These are phyloP conservation scores for Pichia kluyveri DNA, from an alignment of 805 yeast genomes.

Conservation along the genomic window DNA sequence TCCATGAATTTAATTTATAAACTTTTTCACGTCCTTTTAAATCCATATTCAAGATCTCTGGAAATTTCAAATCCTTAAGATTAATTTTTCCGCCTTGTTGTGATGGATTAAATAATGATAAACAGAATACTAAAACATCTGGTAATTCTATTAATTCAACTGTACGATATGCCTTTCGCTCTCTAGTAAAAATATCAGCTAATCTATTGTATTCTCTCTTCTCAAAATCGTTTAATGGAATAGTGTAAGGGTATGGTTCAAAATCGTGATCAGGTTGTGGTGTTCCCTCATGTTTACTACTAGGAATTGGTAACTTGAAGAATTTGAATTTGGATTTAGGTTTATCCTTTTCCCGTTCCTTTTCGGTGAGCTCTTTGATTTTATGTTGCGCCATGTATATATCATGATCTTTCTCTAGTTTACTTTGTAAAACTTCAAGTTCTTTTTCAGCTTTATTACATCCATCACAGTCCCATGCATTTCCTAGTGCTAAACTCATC, in stretches of 20 bases:
- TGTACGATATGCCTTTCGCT: constrained; percentile 22
- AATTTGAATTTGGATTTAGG: neutral
- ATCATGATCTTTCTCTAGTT: constrained; percentile 9
- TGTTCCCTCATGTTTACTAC: neutral
- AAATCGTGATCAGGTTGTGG: too few relatives aligned
- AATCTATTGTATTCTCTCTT: constrained; percentile 15
- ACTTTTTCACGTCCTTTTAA: constrained; percentile 28
- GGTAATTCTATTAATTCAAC: constrained; percentile 28
- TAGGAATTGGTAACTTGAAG: neutral
- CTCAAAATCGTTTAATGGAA: constrained; percentile 14
- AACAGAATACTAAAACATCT: constrained; percentile 24
- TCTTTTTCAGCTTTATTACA: constrained; percentile 33
- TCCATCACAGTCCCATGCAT: constrained; percentile 80
- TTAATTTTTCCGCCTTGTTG: constrained; percentile 20
- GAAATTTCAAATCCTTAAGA: constrained; percentile 17
- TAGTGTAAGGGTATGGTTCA: constrained; percentile 3
- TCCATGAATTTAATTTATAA: constrained; percentile 52
- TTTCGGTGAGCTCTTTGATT: constrained; percentile 21
- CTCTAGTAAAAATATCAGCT: constrained; percentile 13
- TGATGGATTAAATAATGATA: constrained; percentile 23
- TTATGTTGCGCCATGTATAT: constrained; percentile 11
- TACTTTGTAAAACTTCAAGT: constrained; percentile 9
- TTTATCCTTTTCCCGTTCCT: constrained; percentile 11
- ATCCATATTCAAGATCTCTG: constrained; percentile 26
- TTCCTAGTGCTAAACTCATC: constrained; percentile 50